Evolutionary conservation across 495 filamentous ascomycete genomes (phyloP).

Genomic region (Penicillium samsonianum): DNA sequence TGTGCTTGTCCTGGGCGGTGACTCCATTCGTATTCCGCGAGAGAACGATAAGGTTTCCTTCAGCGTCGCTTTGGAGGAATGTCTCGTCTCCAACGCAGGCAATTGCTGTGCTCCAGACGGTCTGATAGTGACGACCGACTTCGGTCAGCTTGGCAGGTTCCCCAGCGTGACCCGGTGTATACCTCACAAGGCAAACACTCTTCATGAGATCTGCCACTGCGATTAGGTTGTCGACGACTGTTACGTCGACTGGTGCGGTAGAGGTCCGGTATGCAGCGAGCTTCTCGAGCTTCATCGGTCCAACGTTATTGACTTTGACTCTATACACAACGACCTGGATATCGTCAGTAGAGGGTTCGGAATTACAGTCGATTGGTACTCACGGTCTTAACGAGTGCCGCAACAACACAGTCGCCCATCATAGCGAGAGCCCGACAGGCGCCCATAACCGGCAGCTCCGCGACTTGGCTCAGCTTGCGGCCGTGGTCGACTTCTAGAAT

Average conservation of each 20-base stretch:
- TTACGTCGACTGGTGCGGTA: conserved; percentile 83
- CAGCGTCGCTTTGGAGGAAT: conserved; percentile 78
- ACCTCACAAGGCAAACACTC: conserved; percentile 76
- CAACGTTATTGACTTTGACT: conserved; percentile 48
- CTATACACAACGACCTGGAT: conserved; percentile 59
- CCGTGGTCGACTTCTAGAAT: conserved; percentile 80
- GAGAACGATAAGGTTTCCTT: conserved; percentile 84
- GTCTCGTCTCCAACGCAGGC: conserved; percentile 68
- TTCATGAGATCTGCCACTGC: conserved; percentile 95
- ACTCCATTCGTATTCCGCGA: conserved; percentile 69
- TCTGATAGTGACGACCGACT: conserved; percentile 76
- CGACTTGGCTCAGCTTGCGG: conserved; percentile 65
- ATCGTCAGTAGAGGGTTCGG: conserved; percentile 12
- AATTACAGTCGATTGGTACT: conserved; percentile 17
- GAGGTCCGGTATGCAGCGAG: conserved; percentile 75
- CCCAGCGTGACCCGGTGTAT: conserved; percentile 48
- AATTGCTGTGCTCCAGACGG: conserved; percentile 79
- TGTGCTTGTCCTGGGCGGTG: conserved; percentile 67
- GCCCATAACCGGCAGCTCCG: conserved; percentile 65
- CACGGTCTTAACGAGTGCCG: conserved; percentile 83
- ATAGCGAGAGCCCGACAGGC: conserved; percentile 77
- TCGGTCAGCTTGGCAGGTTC: conserved; percentile 60
- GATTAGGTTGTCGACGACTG: conserved; percentile 66
- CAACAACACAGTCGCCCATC: conserved; percentile 76
- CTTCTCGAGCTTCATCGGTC: conserved; percentile 58